Conservation (phyloP, 2,329 filamentous ascomycete species). For the Cytospora piceae region DNA sequence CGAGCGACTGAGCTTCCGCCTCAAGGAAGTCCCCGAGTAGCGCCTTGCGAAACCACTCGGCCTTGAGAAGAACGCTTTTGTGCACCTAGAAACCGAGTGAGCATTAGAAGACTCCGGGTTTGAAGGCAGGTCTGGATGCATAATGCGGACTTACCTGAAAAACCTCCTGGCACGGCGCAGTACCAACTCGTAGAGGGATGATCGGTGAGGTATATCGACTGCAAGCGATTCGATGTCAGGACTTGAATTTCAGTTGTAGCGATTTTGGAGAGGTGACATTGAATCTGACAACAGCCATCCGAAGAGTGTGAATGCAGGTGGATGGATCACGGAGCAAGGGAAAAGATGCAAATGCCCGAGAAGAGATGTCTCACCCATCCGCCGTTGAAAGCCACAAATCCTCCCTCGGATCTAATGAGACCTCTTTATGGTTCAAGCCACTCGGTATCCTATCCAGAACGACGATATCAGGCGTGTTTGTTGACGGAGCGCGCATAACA, state of each 20-base stretch:
- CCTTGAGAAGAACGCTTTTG: constrained; percentile 49
- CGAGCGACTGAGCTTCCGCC: constrained; percentile 49
- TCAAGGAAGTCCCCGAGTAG: constrained; percentile 53
- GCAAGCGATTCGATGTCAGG: constrained; percentile 4
- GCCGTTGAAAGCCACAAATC: constrained; percentile 55
- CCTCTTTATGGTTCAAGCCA: constrained; percentile 38
- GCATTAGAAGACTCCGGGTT: constrained; percentile 3
- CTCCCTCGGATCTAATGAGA: constrained; percentile 44
- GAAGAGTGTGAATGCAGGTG: background rate
- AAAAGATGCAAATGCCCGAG: background rate
- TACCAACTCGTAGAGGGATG: constrained; percentile 50
- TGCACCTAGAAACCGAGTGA: constrained; percentile 44
- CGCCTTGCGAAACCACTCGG: constrained; percentile 54
- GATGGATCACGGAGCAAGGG: constrained; percentile 12
- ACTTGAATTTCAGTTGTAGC: constrained; percentile 27
- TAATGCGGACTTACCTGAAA: constrained; percentile 42
- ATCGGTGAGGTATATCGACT: constrained; percentile 51
- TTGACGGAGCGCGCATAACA: constrained; percentile 46
- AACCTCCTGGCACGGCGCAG: constrained; percentile 45
- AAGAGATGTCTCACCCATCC: constrained; percentile 46
- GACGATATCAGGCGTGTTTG: constrained; percentile 43
- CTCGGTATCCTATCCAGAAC: constrained; percentile 44
- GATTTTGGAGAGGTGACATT: background rate
- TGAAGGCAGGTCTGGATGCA: background rate
- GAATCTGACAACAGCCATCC: background rate